phyloP scores from a whole-genome alignment of 139 green algal species.

The Yamagishiella unicocca region DNA sequence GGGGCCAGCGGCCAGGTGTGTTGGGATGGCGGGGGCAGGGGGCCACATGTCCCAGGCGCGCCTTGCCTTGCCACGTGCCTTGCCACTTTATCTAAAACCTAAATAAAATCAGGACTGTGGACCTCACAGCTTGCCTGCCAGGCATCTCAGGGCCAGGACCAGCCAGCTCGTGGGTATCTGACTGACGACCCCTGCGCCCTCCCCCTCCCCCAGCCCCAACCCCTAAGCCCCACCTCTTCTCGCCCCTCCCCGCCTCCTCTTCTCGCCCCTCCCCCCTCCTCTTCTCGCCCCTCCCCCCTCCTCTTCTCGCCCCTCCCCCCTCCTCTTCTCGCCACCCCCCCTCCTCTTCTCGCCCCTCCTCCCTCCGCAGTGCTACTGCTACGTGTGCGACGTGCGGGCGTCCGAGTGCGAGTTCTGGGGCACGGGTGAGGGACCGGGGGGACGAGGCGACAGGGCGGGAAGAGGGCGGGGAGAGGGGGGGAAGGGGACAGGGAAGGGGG shows the following conservation, averaged over 20 bases:
- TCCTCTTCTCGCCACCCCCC: no score
- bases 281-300: not conserved
- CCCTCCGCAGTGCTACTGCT: slow-evolving; percentile 49
- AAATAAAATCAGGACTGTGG: no score
- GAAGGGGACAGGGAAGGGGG: no score
- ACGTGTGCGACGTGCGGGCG: slow-evolving; percentile 36
- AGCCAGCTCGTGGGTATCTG: not conserved
- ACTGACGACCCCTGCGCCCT: not conserved
- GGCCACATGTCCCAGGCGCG: no score
- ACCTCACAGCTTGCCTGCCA: no score
- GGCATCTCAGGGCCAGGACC: not conserved
- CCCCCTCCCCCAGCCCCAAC: not conserved
- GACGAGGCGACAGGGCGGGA: not conserved
- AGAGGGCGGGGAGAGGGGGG: no score
- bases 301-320: not conserved
- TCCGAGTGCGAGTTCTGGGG: slow-evolving; percentile 38
- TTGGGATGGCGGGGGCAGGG: no score
- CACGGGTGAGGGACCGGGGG: not conserved
- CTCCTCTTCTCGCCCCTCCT: no score
- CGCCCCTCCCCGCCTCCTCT: not conserved
- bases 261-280: not conserved
- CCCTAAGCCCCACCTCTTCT: not conserved
- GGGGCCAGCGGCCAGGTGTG: no score
- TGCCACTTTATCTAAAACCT: no score
- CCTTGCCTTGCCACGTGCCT: no score